These are phyloP conservation scores for Penicillium paradoxum DNA, from an alignment of 495 filamentous ascomycete species.

Conservation along the genomic window DNA sequence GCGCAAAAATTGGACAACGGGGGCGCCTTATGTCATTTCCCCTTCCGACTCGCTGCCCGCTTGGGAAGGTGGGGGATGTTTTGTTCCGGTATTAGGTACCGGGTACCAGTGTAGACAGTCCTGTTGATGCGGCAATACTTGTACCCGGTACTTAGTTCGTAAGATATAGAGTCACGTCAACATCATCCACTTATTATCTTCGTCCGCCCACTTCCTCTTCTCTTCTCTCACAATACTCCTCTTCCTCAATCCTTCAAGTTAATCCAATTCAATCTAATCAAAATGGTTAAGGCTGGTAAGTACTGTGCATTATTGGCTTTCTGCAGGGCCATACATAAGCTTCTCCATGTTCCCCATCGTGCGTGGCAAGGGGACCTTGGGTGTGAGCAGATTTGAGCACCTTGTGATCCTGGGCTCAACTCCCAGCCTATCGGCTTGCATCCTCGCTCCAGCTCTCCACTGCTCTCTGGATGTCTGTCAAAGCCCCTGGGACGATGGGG, in stretches of 20 bases:
- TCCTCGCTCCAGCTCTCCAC: conserved; percentile 15
- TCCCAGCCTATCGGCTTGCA: conserved; percentile 33
- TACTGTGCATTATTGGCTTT: conserved; percentile 19
- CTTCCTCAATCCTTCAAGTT: conserved; percentile 5
- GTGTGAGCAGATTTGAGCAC: conserved; percentile 55
- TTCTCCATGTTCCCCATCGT: conserved; percentile 27
- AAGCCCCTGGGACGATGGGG: not conserved
- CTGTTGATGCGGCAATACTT: not conserved
- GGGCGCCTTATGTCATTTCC: conserved; percentile 27
- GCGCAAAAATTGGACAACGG: too few species aligned
- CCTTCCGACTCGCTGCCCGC: conserved; percentile 21
- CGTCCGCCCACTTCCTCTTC: conserved; percentile 12
- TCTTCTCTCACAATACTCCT: conserved; percentile 6
- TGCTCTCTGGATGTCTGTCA: not conserved
- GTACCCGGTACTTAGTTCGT: not conserved
- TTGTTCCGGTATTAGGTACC: conserved; percentile 12
- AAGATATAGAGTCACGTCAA: conserved; percentile 24
- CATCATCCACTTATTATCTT: conserved; percentile 30
- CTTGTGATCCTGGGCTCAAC: conserved; percentile 29
- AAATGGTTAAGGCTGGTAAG: conserved; percentile 96
- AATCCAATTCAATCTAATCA: conserved; percentile 44
- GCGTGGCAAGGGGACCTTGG: conserved; percentile 33
- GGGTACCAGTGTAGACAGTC: not conserved
- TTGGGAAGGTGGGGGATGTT: conserved; percentile 31
- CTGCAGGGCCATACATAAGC: conserved; percentile 5